Evolutionary conservation across 2,329 filamentous ascomycete species (phyloP), one percentile per base, ranked within the genome.

Genomic region (Didymosphaeria variabile): DNA sequence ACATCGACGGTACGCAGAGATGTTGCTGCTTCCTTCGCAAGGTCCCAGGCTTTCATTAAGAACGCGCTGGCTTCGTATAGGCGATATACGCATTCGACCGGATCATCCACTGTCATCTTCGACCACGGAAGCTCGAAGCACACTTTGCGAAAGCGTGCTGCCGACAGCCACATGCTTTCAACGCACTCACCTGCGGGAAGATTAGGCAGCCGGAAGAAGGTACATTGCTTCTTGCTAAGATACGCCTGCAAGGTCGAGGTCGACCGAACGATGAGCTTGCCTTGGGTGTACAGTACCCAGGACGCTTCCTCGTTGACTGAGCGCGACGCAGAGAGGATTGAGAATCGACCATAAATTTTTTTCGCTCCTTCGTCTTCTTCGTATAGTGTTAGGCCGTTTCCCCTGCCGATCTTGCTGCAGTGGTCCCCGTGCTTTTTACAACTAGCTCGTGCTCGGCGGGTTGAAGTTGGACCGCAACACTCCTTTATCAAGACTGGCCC

Each of bases 371-470:
- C 8, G 10, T 46, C 21, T 17, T 44, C 57, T 26, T 44, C 44
- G 10, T 55, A 55, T 23, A 44, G 42, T 8, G 31, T 38, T 13
- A 55, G 15, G 9, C 47, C 54, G 47, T 57, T 60, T 13, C 36
- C 34, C 38, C 23, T 55, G 9, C 57, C 57, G 21, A 50, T 47
- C 57, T 59, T 55, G 21, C n/a, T 45, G 19, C 44, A 55, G 26
- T 21, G 5, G 13, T 56, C 46, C 5, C 65, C 63, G 47, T 67
- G 67, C 38, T 69, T 67, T 23, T 45, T 52, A 47, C 67, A 69
- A 15, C 50, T 51, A 12, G 55, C 53, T 17, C 61, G 67, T 36
- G 62, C 58, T 12, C 67, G 65, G 31, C 40, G 40, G 2, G 65
- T 66, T 1, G 63, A 60, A 10, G 32, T 49, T 5, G 59, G 63